These are phyloP conservation scores for Claviceps humidiphila DNA, from an alignment of 2,329 filamentous ascomycete genomes.

Conservation along the genomic window DNA sequence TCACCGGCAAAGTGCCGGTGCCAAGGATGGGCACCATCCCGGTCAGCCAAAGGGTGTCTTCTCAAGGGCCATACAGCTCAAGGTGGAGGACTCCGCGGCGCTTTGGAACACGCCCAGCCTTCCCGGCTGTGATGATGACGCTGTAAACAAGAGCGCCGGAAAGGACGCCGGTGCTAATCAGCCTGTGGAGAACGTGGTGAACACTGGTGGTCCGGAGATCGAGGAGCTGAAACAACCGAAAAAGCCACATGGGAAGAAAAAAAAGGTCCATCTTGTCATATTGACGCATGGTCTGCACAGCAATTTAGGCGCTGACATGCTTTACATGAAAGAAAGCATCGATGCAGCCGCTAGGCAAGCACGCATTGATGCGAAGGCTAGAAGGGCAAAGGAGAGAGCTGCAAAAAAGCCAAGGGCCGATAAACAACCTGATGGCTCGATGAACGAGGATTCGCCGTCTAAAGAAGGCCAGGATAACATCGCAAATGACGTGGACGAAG, in stretches of 20 bases:
- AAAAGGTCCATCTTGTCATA: conserved; percentile 80
- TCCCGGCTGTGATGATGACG: conserved; percentile 48
- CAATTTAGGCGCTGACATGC: conserved; percentile 90
- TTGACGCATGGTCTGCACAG: conserved; percentile 92
- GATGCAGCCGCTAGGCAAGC: conserved; percentile 69
- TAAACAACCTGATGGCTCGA: not conserved
- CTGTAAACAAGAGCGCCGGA: conserved; percentile 17
- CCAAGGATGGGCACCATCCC: conserved; percentile 44
- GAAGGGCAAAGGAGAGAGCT: conserved; percentile 38
- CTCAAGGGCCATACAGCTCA: conserved; percentile 64
- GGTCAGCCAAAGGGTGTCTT: conserved; percentile 65
- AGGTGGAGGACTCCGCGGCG: conserved; percentile 75
- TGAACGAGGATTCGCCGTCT: not conserved
- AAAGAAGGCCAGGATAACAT: conserved; percentile 8
- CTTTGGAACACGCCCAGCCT: conserved; percentile 88
- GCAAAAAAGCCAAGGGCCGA: conserved; percentile 12
- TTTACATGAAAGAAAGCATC: conserved; percentile 94
- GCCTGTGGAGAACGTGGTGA: conserved; percentile 19
- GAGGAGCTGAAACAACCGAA: conserved; percentile 8
- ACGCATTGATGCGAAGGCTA: conserved; percentile 51
- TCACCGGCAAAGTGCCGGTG: conserved; percentile 50
- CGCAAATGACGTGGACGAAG: conserved; percentile 10
- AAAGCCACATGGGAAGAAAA: conserved; percentile 37
- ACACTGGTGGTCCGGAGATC: conserved; percentile 20
- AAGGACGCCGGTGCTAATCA: conserved; percentile 15